These are phyloP conservation scores for Corchorus capsularis DNA, from an alignment of 345 rosid genomes.

Conservation along the genomic window DNA sequence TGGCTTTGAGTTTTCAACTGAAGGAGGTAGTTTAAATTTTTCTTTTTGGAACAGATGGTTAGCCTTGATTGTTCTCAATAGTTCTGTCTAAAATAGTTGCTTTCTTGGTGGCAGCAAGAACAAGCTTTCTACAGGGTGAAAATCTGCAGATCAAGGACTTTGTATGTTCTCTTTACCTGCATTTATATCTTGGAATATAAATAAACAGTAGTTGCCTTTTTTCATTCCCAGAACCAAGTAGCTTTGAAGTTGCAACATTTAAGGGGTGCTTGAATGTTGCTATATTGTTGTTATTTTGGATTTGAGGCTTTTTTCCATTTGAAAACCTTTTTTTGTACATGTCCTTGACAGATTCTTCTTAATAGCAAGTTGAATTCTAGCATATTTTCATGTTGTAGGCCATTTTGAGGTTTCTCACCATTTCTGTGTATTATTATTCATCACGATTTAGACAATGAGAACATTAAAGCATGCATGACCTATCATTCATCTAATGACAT, in stretches of 20 bases:
- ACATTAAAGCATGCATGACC: background rate
- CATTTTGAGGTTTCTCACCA: background rate
- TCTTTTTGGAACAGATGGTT: background rate
- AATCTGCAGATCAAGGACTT: slow-evolving; percentile 45
- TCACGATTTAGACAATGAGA: background rate
- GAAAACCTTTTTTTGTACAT: background rate
- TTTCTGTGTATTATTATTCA: background rate
- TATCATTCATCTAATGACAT: background rate
- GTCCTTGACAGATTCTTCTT: background rate
- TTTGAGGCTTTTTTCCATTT: too few relatives aligned
- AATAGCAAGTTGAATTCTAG: background rate
- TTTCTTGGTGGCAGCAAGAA: slow-evolving; percentile 50
- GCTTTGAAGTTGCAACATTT: background rate
- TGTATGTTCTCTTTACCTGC: slow-evolving; percentile 49
- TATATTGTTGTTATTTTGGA: background rate
- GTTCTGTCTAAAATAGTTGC: slow-evolving; percentile 22
- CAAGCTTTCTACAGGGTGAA: slow-evolving; percentile 44
- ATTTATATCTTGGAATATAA: slow-evolving; percentile 6
- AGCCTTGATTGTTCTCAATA: slow-evolving; percentile 13
- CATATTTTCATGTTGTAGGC: background rate
- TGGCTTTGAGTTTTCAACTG: slow-evolving; percentile 54
- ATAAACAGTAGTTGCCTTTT: background rate
- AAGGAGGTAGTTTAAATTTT: slow-evolving; percentile 38
- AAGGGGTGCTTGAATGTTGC: background rate
- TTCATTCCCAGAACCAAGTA: background rate